Base-by-base conservation (phyloP, 2,329 filamentous ascomycete genomes). In the Pleomassaria siparia region DNA sequence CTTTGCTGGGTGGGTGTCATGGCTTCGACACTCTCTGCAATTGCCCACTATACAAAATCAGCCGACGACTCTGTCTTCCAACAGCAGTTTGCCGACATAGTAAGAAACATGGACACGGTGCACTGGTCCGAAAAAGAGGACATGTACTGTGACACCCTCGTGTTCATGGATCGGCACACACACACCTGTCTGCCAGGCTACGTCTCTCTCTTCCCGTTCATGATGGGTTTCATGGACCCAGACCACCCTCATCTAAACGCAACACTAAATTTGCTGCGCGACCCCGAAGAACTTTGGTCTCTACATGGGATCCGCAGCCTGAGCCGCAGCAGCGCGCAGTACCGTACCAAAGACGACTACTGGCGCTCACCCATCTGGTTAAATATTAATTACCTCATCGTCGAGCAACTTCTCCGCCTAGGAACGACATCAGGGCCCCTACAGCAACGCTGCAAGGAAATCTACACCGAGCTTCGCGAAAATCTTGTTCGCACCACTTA, bases 1-100 rank as follows among this genome's bases (percentile, higher is more conserved):
- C 86, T 97, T 69, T 88, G 88, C 36, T 97, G 92, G 92, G 88
- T 97, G 71, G 91, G 91, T n/a, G 81, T 96, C 72, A 95, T 95
- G 88, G 85, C 88, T 40, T 84, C 86, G 56, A 86, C 87, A 13
- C 81, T 97, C 37, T 80, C 83, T 59, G 87, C 86, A 58, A 86
- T 95, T 54, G 88, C 90, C 1, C 76, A 82, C 40, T 81, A 83
- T 16, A 79, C 95, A n/a, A 84, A 82, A 37, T 80, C 87, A 54
- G 73, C 74, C 0, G 88, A 92, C 32, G 91, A 96, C 55, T 83
- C 80, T 1, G 77, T 87, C 58, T 89, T 91, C 62, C 78, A 76
- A 42, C 81, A 80, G 47, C 86, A 86, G 45, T 79, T 88, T 42
- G 81, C 81, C 13, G 89, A 86, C 12, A 91, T 96, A 53, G 76